Evolutionary conservation across 106 monocot species (phyloP).

Genomic region (Dendrobium catenatum): DNA sequence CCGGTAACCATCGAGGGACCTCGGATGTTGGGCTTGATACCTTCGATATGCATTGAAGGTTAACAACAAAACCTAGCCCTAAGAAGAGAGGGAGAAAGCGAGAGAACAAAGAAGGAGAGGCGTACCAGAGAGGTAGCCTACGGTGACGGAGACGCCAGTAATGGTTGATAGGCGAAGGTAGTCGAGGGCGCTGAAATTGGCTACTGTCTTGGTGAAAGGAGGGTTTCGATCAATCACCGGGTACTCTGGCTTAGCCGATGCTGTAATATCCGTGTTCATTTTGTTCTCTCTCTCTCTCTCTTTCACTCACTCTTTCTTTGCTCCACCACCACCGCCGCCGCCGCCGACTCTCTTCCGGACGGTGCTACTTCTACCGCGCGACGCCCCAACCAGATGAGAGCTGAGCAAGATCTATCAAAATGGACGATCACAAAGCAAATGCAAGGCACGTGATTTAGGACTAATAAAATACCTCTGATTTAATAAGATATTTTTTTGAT

Average conservation of each 20-base stretch:
- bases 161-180: constrained; percentile 94
- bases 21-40: constrained; percentile 86
- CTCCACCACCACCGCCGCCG: background rate
- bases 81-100: background rate
- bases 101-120: background rate
- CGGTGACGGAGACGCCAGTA: constrained; percentile 94
- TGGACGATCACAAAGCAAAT: too few species aligned
- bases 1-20: constrained; percentile 99
- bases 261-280: constrained; percentile 98
- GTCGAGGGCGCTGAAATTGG: constrained; percentile 89
- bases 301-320: background rate
- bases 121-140: constrained; percentile 95
- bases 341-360: background rate
- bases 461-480: too few species aligned
- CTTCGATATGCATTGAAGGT: constrained; percentile 16
- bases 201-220: constrained; percentile 81
- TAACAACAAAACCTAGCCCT: constrained; percentile 1
- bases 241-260: constrained; percentile 85
- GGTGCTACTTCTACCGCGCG: background rate
- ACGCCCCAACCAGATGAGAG: background rate
- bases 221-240: constrained; percentile 93
- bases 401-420: too few species aligned
- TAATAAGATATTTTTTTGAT: too few species aligned
- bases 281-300: background rate
- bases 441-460: too few species aligned